Conservation (phyloP, 2,329 filamentous ascomycete species). For the Lachnum nothofagi region DNA sequence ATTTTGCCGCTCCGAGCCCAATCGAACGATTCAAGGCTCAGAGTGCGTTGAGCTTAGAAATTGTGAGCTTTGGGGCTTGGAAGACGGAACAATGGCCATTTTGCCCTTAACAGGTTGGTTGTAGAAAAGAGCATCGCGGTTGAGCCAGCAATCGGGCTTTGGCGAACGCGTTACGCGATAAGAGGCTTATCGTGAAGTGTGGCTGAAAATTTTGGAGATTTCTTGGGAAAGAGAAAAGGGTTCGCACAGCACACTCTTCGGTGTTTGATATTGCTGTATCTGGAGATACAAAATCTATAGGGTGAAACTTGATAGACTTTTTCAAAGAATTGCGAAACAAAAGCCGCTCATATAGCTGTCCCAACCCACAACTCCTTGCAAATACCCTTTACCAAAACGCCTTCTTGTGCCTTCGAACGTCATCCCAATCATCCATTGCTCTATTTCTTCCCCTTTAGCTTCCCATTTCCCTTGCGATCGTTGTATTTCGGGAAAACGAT, state of each 20-base stretch:
- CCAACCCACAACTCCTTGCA: constrained; percentile 11
- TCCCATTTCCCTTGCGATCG: constrained; percentile 43
- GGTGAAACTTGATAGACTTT: neutral
- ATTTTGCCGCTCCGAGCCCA: constrained; percentile 18
- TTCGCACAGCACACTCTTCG: neutral
- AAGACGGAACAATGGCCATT: constrained; percentile 17
- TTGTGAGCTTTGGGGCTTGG: neutral
- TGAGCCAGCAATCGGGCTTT: constrained; percentile 14
- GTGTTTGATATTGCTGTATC: neutral
- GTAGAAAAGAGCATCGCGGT: constrained; percentile 9
- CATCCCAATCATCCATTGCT: neutral
- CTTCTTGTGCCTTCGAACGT: neutral
- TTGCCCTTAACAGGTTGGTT: neutral
- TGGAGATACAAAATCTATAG: neutral
- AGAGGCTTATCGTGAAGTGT: constrained; percentile 12
- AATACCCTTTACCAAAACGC: constrained; percentile 6
- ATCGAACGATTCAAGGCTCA: constrained; percentile 6
- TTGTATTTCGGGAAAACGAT: constrained; percentile 59
- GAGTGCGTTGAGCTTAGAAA: constrained; percentile 1
- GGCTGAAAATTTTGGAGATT: neutral
- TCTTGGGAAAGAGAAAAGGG: neutral
- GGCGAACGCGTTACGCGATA: constrained; percentile 16
- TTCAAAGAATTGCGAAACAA: neutral
- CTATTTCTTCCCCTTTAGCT: constrained; percentile 23
- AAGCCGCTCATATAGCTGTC: neutral